Percentiles rank a stretch among this genome's conserved stretches.
Conservation (phyloP, 1,139 yeast genomes). For the Debaryomyces nepalensis region DNA sequence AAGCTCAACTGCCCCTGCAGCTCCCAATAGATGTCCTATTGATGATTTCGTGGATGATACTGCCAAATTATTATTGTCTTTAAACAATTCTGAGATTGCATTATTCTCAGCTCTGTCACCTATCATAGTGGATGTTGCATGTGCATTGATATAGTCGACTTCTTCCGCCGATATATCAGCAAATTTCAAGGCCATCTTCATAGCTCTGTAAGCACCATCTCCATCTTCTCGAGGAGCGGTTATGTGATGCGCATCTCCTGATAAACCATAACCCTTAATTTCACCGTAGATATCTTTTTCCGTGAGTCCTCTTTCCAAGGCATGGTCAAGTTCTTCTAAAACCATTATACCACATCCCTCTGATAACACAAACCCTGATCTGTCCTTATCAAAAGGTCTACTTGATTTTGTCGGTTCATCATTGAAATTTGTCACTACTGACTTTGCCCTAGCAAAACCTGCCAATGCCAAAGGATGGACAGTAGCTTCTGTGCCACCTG, state of each 20-base stretch:
- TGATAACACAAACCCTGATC: conserved; percentile 90
- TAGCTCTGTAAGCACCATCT: conserved; percentile 81
- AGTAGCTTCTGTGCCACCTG: conserved; percentile 92
- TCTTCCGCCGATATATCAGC: conserved; percentile 48
- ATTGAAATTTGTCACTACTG: conserved; percentile 68
- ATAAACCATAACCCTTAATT: conserved; percentile 82
- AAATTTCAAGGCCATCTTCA: conserved; percentile 70
- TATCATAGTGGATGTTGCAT: conserved; percentile 89
- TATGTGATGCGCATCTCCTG: conserved; percentile 92
- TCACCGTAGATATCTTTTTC: conserved; percentile 72
- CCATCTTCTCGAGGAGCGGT: conserved; percentile 90
- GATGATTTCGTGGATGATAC: conserved; percentile 91
- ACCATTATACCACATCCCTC: conserved; percentile 90
- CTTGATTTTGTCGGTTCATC: conserved; percentile 70
- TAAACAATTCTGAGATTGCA: conserved; percentile 67
- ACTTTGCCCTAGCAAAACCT: conserved; percentile 90
- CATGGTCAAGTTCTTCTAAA: conserved; percentile 79
- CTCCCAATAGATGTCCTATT: conserved; percentile 92
- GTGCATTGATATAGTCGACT: conserved; percentile 87
- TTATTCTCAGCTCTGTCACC: conserved; percentile 89
- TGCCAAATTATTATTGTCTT: conserved; percentile 34
- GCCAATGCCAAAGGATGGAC: conserved; percentile 86
- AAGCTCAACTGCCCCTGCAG: conserved; percentile 94
- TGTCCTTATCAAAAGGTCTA: conserved; percentile 79
- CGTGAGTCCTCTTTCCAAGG: conserved; percentile 60